A percentile compares a stretch with the other conserved stretches of the same genome.
Conservation (phyloP, 2,329 filamentous ascomycete species). For the Diplodia seriata region DNA sequence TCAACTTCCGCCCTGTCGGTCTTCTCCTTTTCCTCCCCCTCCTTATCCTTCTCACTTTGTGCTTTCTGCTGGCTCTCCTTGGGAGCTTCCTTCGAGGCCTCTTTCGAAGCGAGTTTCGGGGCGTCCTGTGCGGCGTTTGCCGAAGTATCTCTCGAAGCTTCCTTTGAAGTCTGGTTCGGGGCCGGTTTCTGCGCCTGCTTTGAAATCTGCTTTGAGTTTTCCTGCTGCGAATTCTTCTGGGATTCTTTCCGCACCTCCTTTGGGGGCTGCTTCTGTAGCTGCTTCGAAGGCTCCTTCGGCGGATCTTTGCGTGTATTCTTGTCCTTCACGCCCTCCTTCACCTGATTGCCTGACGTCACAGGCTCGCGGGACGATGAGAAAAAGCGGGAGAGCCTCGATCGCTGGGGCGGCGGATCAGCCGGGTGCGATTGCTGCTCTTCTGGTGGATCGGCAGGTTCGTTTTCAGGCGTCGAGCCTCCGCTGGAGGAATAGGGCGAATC, state of each 20-base stretch:
- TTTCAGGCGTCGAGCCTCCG: conserved; percentile 54
- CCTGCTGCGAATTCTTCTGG: background rate
- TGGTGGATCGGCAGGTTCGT: conserved; percentile 43
- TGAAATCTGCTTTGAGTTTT: background rate
- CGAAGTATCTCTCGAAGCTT: background rate
- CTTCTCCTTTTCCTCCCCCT: conserved; percentile 27
- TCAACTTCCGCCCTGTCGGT: conserved; percentile 22
- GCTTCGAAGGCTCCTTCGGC: conserved; percentile 10
- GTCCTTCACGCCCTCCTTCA: conserved; percentile 19
- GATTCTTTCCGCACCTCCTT: conserved; percentile 19
- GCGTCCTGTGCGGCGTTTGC: background rate
- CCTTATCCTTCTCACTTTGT: conserved; percentile 18
- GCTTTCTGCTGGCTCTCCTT: conserved; percentile 8
- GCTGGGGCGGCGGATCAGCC: background rate
- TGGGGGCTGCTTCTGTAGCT: conserved; percentile 20
- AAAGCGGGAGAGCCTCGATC: conserved; percentile 39
- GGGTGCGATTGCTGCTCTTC: conserved; percentile 34
- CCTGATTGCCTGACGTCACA: conserved; percentile 5
- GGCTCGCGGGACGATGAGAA: conserved; percentile 27
- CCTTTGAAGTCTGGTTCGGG: background rate
- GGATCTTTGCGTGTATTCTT: conserved; percentile 16
- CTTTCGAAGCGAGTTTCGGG: background rate
- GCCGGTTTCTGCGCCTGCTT: conserved; percentile 7
- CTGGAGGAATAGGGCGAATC: conserved; percentile 52
- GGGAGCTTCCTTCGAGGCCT: background rate